Evolutionary conservation across 495 filamentous ascomycete genomes (phyloP), one percentile per base, ranked within the genome.

Genomic region (Tuber calosporum): DNA sequence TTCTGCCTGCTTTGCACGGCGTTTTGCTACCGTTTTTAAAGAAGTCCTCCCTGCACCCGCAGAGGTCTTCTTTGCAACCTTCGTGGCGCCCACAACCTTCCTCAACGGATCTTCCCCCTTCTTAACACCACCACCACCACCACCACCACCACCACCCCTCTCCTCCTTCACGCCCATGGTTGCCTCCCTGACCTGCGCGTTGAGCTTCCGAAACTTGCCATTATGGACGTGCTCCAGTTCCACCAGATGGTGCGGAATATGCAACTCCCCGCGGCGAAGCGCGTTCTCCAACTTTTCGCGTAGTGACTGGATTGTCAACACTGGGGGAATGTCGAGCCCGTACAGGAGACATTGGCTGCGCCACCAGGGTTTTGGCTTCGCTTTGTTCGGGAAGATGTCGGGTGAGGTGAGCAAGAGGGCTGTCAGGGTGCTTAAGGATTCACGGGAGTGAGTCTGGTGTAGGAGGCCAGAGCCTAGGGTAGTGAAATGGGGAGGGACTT

Each of bases 321-420:
- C 66, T 13, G 62, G 42, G 17, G 76, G 70, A 4, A 67, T 70
- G 38, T 77, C 66, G 67, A 77, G 53, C n/a, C 69, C 76, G 19
- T 78, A 77, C 34, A 77, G 74, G 42, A 78, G 74, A 34, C 76
- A 78, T 20, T 78, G 76, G 4, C 58, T 74, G 0, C 76, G 74
- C 76, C 76, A 78, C 76, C 76, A 78, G 34, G 66, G 15, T n/a
- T 78, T 78, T 4, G 76, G 74, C 36, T 73, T 73, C 15, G 11
- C 42, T 9, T 72, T 78, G 40, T 78, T 77, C 8, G 71, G 36
- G 11, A 75, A 36, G 2, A 75, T 66, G 2, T 40, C 69, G 3
- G 69, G 75, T 1, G 17, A 6, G 11, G 75, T 26, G 70, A 77
- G 48, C 2, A 78, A 78, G 42, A 81, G 77, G 36, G 69, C 48